phyloP scores from a whole-genome alignment of 2,329 filamentous ascomycete genomes.

The Orbilia brochopaga region DNA sequence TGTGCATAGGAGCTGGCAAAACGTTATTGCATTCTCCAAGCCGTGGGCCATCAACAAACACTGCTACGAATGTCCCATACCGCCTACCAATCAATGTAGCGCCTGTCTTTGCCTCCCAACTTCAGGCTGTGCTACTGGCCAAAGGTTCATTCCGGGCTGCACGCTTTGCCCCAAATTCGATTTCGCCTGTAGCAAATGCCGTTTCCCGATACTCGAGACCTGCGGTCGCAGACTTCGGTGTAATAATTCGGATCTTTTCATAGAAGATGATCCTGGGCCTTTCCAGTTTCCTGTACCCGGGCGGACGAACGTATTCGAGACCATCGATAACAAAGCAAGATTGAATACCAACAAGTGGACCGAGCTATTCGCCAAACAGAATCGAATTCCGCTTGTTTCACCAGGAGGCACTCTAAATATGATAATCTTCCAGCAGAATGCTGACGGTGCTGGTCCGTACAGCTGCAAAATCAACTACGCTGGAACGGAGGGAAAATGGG shows the following conservation, averaged over 20 bases:
- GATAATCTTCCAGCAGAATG: conserved; percentile 65
- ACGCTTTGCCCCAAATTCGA: conserved; percentile 21
- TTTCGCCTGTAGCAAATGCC: conserved; percentile 14
- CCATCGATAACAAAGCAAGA: neutral
- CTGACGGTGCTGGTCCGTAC: conserved; percentile 65
- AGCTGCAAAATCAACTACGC: conserved; percentile 64
- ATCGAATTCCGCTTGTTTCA: conserved; percentile 61
- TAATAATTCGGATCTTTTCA: conserved; percentile 4
- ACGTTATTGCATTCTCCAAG: conserved; percentile 17
- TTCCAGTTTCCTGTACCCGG: conserved; percentile 50
- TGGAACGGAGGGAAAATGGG: conserved; percentile 59
- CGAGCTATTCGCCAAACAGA: neutral
- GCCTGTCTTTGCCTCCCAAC: neutral
- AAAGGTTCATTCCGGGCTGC: conserved; percentile 16
- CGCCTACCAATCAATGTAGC: neutral
- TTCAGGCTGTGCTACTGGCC: conserved; percentile 1
- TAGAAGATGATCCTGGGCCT: conserved; percentile 57
- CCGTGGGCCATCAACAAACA: conserved; percentile 14
- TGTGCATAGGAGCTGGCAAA: neutral
- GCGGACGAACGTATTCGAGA: conserved; percentile 2
- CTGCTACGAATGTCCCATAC: conserved; percentile 11
- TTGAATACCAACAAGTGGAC: conserved; percentile 19
- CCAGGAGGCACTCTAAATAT: conserved; percentile 61
- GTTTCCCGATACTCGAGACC: conserved; percentile 1
- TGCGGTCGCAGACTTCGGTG: conserved; percentile 15